Evolutionary conservation across 1,139 yeast species (phyloP).

Genomic region (Yamadazyma atlantica): DNA sequence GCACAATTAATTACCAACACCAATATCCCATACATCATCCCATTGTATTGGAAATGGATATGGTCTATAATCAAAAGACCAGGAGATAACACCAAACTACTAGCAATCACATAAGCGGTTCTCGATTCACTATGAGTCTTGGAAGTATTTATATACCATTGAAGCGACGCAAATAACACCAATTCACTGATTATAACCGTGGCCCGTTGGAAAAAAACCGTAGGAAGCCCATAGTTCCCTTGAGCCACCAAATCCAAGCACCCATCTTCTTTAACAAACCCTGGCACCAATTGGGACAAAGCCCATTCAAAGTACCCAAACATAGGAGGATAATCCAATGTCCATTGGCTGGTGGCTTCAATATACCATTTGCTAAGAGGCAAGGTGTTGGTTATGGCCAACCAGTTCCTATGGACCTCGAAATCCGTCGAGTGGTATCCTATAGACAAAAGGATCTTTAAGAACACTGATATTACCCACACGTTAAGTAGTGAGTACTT

Average conservation of each 20-base stretch:
- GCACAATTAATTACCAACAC: conserved; percentile 75
- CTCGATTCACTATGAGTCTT: conserved; percentile 31
- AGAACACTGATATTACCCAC: conserved; percentile 39
- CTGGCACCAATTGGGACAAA: conserved; percentile 71
- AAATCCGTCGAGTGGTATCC: conserved; percentile 86
- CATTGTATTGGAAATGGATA: conserved; percentile 93
- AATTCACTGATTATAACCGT: conserved; percentile 81
- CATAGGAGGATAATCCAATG: conserved; percentile 95
- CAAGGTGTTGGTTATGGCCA: conserved; percentile 80
- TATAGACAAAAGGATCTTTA: conserved; percentile 36
- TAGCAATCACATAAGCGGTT: conserved; percentile 73
- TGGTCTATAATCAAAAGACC: conserved; percentile 87
- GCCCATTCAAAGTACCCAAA: conserved; percentile 93
- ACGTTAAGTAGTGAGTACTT: conserved; percentile 34
- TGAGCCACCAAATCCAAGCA: conserved; percentile 67
- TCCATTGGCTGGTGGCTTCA: conserved; percentile 89
- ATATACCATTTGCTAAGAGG: conserved; percentile 82
- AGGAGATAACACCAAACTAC: conserved; percentile 83
- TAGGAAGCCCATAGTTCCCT: conserved; percentile 74
- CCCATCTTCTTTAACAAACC: conserved; percentile 65
- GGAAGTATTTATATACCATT: conserved; percentile 64
- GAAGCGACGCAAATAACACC: conserved; percentile 67
- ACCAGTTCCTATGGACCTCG: conserved; percentile 97
- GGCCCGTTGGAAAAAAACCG: conserved; percentile 75
- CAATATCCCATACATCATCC: conserved; percentile 84